These are phyloP conservation scores for Trichoderma sp. DNA, from an alignment of 2,329 filamentous ascomycete species.

Conservation along the genomic window DNA sequence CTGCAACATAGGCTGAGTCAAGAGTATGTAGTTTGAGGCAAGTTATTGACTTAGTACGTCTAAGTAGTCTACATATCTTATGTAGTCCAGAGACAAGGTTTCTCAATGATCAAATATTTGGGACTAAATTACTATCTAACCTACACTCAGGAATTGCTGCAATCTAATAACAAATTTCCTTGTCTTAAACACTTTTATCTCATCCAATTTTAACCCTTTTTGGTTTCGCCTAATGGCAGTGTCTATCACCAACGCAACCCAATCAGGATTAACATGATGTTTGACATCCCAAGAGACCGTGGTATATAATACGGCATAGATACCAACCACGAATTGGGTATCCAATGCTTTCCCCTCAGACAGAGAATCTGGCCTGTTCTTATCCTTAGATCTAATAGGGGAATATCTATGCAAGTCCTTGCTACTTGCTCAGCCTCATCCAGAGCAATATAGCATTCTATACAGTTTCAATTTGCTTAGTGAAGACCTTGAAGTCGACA, in stretches of 20 bases:
- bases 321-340: not conserved
- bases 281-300: not conserved
- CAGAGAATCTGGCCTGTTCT: not conserved
- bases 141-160: no score
- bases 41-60: not conserved
- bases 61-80: not conserved
- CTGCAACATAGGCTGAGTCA: not conserved
- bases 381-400: not conserved
- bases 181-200: no score
- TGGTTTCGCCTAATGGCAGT: no score
- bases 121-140: no score
- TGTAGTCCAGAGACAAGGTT: no score
- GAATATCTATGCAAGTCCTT: not conserved
- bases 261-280: not conserved
- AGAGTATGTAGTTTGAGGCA: no score
- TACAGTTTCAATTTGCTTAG: not conserved
- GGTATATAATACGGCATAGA: not conserved
- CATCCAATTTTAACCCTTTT: no score
- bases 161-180: no score
- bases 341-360: not conserved
- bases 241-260: no score
- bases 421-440: not conserved
- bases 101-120: no score
- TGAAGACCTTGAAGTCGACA: constrained; percentile 1
- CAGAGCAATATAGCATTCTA: not conserved